A percentile compares a stretch with the other conserved stretches of the same genome.
Evolutionary conservation across 176 grass and related monocot species (phyloP).

Genomic region (Triticum dicoccoides): DNA sequence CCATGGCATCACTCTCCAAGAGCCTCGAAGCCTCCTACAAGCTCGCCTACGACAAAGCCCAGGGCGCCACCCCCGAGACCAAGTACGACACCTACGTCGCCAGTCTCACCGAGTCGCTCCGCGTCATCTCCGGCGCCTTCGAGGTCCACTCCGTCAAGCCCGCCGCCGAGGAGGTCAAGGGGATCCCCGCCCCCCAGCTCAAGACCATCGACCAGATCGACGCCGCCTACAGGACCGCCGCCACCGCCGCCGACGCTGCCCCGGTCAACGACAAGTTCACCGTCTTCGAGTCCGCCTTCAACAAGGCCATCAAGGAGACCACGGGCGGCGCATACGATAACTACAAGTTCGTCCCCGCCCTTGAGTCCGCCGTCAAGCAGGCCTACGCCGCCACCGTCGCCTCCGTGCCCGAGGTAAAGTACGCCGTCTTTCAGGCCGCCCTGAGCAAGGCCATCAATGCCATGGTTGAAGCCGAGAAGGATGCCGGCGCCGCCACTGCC

Average conservation of each 20-base stretch:
- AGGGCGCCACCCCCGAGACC: constrained; percentile 4
- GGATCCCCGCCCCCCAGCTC: not conserved
- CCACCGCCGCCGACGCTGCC: not conserved
- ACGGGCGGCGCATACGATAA: not conserved
- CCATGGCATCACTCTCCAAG: not conserved
- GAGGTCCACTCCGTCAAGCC: not conserved
- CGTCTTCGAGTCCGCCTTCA: not conserved
- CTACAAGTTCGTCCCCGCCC: not conserved
- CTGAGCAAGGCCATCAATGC: constrained; percentile 1
- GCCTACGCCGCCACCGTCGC: not conserved
- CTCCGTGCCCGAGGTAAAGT: not conserved
- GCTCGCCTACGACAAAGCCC: not conserved
- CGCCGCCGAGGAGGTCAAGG: constrained; percentile 2
- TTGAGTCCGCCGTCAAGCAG: constrained; percentile 13
- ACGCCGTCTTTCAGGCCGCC: constrained; percentile 2
- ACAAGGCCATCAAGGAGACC: not conserved
- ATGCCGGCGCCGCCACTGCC: not conserved
- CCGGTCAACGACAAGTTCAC: not conserved
- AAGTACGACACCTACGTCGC: not conserved
- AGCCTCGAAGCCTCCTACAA: not conserved
- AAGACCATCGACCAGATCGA: not conserved
- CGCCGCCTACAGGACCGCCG: not conserved
- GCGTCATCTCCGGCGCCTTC: not conserved
- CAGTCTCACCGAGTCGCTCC: not conserved
- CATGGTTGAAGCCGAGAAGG: not conserved